Base-by-base conservation (phyloP, 140 eudicot genomes). In the Bidens hawaiensis region DNA sequence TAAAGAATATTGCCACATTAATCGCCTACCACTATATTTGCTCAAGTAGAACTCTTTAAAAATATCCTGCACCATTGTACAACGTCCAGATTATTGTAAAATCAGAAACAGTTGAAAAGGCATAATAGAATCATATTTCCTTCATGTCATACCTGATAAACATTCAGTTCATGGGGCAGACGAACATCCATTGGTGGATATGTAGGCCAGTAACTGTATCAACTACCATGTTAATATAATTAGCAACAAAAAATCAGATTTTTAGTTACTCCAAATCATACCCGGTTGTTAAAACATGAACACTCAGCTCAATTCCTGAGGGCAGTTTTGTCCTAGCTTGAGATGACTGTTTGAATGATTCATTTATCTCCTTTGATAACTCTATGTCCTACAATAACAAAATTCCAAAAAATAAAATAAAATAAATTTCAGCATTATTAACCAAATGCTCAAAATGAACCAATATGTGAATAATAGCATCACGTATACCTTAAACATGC, bases 141-240 rank as follows among this genome's bases (percentile, higher is more conserved):
- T 22, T 40, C 46, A 70, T 19, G 57, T 54, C 68, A 70, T 75
- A 93, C 99, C 99, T 93, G 99, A 71, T 93, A 93, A 47, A 88
- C 95, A 73, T 88, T 93, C 69, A 93, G 84, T 72, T 93, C 99
- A 62, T 88, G 99, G 12, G 99, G 99, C 52, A 93, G 99, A 43
- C 94, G 87, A 64, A 93, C 89, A 85, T 93, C 95, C 99, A 93
- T 88, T 12, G 96, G 99, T n/a, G 99, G 95, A 79, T 93, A 93
- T 28, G 99, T 93, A 49, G 99, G 99, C 99, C 99, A 93, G 78
- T 93, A 93, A 72, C 99, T 93, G 85, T 81, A 76, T 16, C 38
- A 74, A 70, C 23, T 43, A 41, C 4, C 46, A 51, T 21, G 24
- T 45, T 28, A 72, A 13, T 55, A 34, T 60, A 12, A 18, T 27